phyloP scores from a whole-genome alignment of 305 asterid genomes.

The Fraxinus albicans region DNA sequence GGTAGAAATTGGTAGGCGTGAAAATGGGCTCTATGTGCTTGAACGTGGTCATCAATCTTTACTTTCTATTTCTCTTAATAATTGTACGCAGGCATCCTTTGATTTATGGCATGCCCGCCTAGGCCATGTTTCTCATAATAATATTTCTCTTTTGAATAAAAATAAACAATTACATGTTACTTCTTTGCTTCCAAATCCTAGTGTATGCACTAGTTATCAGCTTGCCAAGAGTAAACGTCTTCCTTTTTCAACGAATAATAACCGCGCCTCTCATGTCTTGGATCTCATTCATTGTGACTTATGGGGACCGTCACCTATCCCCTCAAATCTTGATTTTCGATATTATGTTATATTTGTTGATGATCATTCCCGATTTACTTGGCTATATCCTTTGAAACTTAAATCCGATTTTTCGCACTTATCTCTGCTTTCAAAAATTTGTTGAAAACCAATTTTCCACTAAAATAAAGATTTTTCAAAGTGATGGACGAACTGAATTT shows the following conservation, averaged over 20 bases:
- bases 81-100: background rate
- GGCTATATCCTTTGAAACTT: background rate
- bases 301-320: background rate
- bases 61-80: background rate
- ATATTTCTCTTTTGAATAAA: constrained; percentile 1
- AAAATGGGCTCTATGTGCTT: constrained; percentile 8
- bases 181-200: background rate
- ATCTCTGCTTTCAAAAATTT: background rate
- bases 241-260: background rate
- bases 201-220: background rate
- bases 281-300: background rate
- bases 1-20: background rate
- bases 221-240: background rate
- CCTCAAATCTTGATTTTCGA: background rate
- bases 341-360: background rate
- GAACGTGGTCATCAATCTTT: background rate
- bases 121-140: background rate
- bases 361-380: background rate
- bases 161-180: background rate
- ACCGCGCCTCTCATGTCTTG: background rate
- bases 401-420: background rate
- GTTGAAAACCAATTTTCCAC: background rate
- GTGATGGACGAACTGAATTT: background rate
- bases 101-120: constrained; percentile 5
- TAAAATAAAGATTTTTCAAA: background rate